Evolutionary conservation across 2,329 filamentous ascomycete genomes (phyloP).

Genomic region (Penicillium freii): DNA sequence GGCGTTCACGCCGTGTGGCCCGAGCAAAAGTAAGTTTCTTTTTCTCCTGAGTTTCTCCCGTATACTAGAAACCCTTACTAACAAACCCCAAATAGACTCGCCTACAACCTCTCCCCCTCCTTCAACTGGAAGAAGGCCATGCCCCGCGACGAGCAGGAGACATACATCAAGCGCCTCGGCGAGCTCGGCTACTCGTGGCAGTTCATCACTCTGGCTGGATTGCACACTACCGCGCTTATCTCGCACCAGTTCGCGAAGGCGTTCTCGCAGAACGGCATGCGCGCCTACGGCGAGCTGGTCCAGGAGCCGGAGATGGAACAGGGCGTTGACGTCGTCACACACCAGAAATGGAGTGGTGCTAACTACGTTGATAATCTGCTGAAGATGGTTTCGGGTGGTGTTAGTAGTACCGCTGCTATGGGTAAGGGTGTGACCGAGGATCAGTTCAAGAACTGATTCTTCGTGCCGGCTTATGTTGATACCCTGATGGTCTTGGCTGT

Average conservation of each 20-base stretch:
- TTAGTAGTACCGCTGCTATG: constrained; percentile 92
- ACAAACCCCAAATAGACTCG: constrained; percentile 58
- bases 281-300: constrained; percentile 93
- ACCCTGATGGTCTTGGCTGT: constrained; percentile 5
- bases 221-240: constrained; percentile 94
- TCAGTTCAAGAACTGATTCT: constrained; percentile 67
- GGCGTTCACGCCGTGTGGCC: constrained; percentile 94
- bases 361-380: constrained; percentile 91
- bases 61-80: constrained; percentile 9
- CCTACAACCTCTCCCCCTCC: constrained; percentile 96
- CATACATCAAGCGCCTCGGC: constrained; percentile 89
- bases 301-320: constrained; percentile 96
- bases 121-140: constrained; percentile 99
- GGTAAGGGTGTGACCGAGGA: constrained; percentile 97
- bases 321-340: constrained; percentile 90
- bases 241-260: constrained; percentile 82
- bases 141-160: constrained; percentile 88
- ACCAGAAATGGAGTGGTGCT: constrained; percentile 98
- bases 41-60: neutral
- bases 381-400: constrained; percentile 95
- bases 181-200: constrained; percentile 97
- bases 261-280: constrained; percentile 81
- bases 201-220: constrained; percentile 97
- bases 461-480: constrained; percentile 5
- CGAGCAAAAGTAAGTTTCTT: constrained; percentile 79